Evolutionary conservation across 768 basidiomycete species (phyloP).

Genomic region (Exidia glandulosa): DNA sequence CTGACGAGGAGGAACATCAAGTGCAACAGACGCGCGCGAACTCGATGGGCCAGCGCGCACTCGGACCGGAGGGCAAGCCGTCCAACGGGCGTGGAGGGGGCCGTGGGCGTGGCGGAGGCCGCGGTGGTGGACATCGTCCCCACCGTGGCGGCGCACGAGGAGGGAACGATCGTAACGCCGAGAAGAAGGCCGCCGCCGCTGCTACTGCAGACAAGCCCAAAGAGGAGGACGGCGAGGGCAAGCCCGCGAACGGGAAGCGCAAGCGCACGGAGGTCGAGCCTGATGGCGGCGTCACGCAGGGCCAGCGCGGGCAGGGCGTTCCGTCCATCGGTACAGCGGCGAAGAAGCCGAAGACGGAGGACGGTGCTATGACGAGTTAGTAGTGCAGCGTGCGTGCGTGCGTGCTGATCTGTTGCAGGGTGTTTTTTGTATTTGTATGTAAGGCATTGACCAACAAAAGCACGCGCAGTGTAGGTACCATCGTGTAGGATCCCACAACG

Average conservation of each 20-base stretch:
- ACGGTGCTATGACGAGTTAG: background rate
- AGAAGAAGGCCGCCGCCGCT: conserved; percentile 6
- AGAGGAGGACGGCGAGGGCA: conserved; percentile 10
- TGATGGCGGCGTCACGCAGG: conserved; percentile 62
- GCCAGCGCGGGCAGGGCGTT: conserved; percentile 49
- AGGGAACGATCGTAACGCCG: conserved; percentile 8
- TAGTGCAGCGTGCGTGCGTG: background rate
- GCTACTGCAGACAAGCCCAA: conserved; percentile 12
- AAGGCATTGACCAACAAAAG: no score
- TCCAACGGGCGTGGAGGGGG: no score
- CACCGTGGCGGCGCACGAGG: no score
- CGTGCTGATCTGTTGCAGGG: no score
- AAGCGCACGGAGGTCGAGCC: conserved; percentile 62
- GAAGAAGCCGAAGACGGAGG: conserved; percentile 35
- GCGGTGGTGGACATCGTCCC: conserved; percentile 12
- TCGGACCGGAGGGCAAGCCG: conserved; percentile 21
- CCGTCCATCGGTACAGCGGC: conserved; percentile 29
- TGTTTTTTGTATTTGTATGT: background rate
- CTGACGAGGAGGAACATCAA: conserved; percentile 57
- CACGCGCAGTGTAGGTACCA: no score
- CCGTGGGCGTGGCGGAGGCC: conserved; percentile 23
- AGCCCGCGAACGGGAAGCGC: conserved; percentile 47
- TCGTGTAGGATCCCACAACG: no score
- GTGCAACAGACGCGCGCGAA: conserved; percentile 71
- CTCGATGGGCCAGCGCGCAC: conserved; percentile 43